phyloP scores from a whole-genome alignment of 148 eudicot species.

The Vaccinium myrtillus region DNA sequence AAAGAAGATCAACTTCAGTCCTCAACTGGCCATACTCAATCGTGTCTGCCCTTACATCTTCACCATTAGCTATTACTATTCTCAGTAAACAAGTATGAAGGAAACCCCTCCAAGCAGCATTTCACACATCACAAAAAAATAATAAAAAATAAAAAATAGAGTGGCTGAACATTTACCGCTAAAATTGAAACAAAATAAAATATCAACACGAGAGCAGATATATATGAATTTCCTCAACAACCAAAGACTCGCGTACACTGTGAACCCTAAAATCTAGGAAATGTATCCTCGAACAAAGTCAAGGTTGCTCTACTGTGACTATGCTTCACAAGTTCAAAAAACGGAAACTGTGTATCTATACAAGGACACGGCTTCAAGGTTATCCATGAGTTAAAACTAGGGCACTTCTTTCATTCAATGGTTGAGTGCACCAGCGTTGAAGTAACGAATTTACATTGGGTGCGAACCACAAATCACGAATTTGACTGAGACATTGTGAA shows the following conservation, averaged over 20 bases:
- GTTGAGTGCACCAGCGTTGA: not conserved
- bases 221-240: not conserved
- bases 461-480: not conserved
- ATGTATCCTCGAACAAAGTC: not conserved
- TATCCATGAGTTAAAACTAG: not conserved
- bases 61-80: not conserved
- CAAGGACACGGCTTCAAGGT: not conserved
- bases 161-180: not conserved
- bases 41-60: not conserved
- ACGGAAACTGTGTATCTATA: not conserved
- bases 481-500: not conserved
- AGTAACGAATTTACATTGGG: not conserved
- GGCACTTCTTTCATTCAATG: not conserved
- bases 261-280: not conserved
- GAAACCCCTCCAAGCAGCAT: not conserved
- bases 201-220: not conserved
- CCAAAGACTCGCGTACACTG: not conserved
- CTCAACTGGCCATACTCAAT: not conserved
- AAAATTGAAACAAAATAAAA: slow-evolving; percentile 4
- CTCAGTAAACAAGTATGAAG: not conserved
- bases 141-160: not conserved
- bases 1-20: not conserved
- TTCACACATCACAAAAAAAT: not conserved
- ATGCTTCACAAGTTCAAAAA: not conserved
- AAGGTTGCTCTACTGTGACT: not conserved